Evolutionary conservation across 2,329 filamentous ascomycete genomes (phyloP).

Genomic region (Phyllosticta citriasiana): DNA sequence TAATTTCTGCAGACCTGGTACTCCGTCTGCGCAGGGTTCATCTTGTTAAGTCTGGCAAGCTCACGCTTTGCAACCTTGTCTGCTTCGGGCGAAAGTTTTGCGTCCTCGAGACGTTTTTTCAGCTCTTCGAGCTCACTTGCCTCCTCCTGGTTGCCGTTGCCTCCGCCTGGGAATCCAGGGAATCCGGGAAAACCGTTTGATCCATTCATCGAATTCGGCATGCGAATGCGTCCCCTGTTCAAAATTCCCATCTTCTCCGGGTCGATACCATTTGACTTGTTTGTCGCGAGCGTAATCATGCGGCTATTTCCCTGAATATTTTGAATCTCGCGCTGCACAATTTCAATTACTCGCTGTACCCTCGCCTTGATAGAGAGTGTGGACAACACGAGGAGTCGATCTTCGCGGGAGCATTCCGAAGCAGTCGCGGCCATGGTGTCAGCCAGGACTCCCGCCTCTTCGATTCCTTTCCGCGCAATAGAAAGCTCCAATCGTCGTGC

Average conservation of each 20-base stretch:
- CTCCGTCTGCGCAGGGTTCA: constrained; percentile 92
- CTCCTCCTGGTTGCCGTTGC: constrained; percentile 58
- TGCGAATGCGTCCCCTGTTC: constrained; percentile 13
- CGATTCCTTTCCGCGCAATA: constrained; percentile 70
- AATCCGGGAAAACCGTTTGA: constrained; percentile 22
- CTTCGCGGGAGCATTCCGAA: constrained; percentile 76
- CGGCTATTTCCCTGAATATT: constrained; percentile 81
- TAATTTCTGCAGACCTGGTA: constrained; percentile 92
- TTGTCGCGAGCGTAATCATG: constrained; percentile 66
- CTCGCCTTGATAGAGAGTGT: constrained; percentile 68
- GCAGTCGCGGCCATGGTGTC: constrained; percentile 96
- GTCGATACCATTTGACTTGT: constrained; percentile 37
- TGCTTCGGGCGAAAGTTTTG: constrained; percentile 72
- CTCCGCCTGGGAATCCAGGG: constrained; percentile 33
- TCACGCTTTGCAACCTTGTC: constrained; percentile 86
- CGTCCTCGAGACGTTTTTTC: constrained; percentile 74
- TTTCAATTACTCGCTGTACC: constrained; percentile 70
- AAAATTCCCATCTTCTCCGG: constrained; percentile 30
- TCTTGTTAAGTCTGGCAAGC: constrained; percentile 78
- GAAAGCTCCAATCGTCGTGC: constrained; percentile 78
- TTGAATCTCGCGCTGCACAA: constrained; percentile 72
- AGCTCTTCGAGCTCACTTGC: constrained; percentile 84
- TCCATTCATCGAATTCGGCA: constrained; percentile 13
- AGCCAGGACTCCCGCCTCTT: constrained; percentile 75
- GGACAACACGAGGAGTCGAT: constrained; percentile 81